phyloP scores from a whole-genome alignment of 2,329 filamentous ascomycete genomes.

The Fusarium camptoceras region DNA sequence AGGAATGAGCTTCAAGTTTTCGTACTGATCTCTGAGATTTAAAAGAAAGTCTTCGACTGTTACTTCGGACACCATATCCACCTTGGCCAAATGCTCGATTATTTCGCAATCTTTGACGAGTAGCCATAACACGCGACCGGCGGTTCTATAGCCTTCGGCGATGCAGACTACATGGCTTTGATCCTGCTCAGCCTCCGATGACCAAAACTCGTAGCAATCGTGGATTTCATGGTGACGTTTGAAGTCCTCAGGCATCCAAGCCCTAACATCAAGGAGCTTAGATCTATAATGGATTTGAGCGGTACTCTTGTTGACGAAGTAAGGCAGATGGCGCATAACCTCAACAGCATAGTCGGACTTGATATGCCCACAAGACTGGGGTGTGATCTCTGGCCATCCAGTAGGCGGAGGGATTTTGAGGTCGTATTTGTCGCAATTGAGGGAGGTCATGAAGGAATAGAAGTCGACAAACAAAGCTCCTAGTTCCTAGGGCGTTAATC shows the following conservation, averaged over 20 bases:
- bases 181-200: neutral
- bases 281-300: neutral
- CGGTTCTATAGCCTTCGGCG: neutral
- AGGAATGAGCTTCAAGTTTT: neutral
- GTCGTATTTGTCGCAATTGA: neutral
- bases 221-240: neutral
- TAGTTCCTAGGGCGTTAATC: neutral
- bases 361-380: neutral
- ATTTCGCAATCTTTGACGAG: neutral
- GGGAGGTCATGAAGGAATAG: neutral
- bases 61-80: neutral
- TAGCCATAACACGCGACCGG: neutral
- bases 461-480: neutral
- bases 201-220: neutral
- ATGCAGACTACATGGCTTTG: neutral
- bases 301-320: neutral
- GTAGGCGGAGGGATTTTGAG: neutral
- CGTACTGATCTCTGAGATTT: neutral
- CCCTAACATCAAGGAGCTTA: neutral
- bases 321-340: conserved; percentile 1
- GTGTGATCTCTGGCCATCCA: neutral
- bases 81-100: neutral
- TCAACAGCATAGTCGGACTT: conserved; percentile 1
- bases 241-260: neutral
- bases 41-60: neutral